Evolutionary conservation across 768 basidiomycete species (phyloP), one percentile per base, ranked within the genome.

Genomic region (Russula dissimulans): DNA sequence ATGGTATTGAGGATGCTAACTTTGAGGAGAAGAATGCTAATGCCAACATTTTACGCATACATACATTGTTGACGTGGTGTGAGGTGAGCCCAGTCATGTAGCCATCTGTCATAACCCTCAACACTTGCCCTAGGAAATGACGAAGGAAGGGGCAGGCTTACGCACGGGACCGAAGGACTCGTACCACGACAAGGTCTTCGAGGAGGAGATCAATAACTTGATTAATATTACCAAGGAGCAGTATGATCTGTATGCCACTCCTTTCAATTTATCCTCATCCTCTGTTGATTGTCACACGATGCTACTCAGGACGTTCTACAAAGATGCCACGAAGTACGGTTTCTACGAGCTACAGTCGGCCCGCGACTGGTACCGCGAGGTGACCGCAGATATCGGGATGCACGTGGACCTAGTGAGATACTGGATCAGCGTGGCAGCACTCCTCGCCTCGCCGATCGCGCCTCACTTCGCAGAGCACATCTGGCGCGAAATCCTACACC

Each of bases 21-120:
- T 99, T 98, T 68, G 97, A 99, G 70, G 95, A 98, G 79, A 90
- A 93, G 77, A 90, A 88, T 5, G 97, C 97, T 15, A 99, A 98
- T 70, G 94, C 97, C 11, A 93, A 91, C 63, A 98, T 99, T 69
- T 73, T 98, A 70, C 82, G 97, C 54, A 77, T 99, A 63, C 88
- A 95, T 71, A 98, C 95, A 0, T 75, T 97, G 68, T 77, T 94
- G 65, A 80, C 79, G 4, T 99, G 95, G 95, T 94, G 91, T 67
- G 88, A 95, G 74, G 92, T 92, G 60, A 32, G 80, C 70, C 3
- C 36, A 59, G 4, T 50, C 48, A 36, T 42, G 26, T 45, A 32
- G 22, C 31, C 22, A 6, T 39, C n/a, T 3, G 18, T 38, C 43
- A 22, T n/a, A 22, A 2, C 5, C 3, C 47, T 34, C 9, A 62